These are phyloP conservation scores for Candida arabinofermentans DNA, from an alignment of 805 yeast species.

Conservation along the genomic window DNA sequence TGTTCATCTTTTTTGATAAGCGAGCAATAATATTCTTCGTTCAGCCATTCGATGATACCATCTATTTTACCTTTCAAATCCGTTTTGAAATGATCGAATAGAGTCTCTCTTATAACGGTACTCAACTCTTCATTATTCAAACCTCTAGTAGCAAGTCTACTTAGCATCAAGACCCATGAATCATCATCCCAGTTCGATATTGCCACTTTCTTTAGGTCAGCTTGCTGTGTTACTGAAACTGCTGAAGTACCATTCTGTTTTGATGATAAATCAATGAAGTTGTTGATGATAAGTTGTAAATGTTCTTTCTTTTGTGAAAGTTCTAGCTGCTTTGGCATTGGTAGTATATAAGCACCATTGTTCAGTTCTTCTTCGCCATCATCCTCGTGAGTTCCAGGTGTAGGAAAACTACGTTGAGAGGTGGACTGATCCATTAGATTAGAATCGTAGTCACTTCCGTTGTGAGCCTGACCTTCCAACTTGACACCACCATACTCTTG, in stretches of 20 bases:
- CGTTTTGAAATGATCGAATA: slow-evolving; percentile 68
- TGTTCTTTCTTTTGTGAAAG: slow-evolving; percentile 55
- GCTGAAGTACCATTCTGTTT: slow-evolving; percentile 21
- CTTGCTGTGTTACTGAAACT: slow-evolving; percentile 7
- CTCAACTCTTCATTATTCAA: slow-evolving; percentile 47
- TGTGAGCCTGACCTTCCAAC: neutral
- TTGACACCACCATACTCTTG: neutral
- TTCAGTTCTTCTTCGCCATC: slow-evolving; percentile 20
- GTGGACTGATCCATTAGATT: slow-evolving; percentile 4
- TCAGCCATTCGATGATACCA: slow-evolving; percentile 83
- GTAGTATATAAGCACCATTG: slow-evolving; percentile 38
- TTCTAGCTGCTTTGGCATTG: slow-evolving; percentile 53
- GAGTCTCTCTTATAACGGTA: slow-evolving; percentile 60
- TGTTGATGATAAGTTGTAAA: slow-evolving; percentile 51
- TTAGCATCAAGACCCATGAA: slow-evolving; percentile 72
- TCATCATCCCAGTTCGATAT: slow-evolving; percentile 51
- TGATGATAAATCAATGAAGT: slow-evolving; percentile 48
- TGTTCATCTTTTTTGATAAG: slow-evolving; percentile 35
- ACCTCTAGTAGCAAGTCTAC: slow-evolving; percentile 83
- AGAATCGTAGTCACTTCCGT: slow-evolving; percentile 28
- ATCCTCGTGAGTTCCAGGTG: slow-evolving; percentile 24
- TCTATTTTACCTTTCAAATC: slow-evolving; percentile 73
- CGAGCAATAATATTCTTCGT: slow-evolving; percentile 81
- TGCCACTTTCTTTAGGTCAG: slow-evolving; percentile 50
- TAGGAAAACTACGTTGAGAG: neutral